Base-by-base conservation (phyloP, 2,329 filamentous ascomycete genomes). In the Davidsoniella eucalypti region DNA sequence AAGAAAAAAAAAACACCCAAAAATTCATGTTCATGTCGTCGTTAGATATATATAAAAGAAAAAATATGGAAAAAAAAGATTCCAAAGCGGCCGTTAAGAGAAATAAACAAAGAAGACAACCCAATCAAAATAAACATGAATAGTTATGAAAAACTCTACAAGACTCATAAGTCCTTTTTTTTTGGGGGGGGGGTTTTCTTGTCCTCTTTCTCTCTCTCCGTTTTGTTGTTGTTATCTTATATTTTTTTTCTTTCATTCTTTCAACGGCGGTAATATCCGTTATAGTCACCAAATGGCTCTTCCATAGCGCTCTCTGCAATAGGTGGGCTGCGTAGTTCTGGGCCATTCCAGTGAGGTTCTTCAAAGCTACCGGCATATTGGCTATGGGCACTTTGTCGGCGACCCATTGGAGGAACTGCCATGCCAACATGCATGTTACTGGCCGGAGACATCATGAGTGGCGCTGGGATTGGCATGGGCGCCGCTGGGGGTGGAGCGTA, bases 401-500 rank as follows among this genome's bases (percentile, higher is more conserved):
- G 29, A 23, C 14, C 16, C 10, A 14, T 21, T 29, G 17, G 29
- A n/a, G 18, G 33, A 29, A 29, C 33, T 2, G 23, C 23, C 10
- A 39, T 38, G 44, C 44, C 44, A 3, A 47, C 4, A 6, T 33
- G 44, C 7, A n/a, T n/a, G 8, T 47, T 33, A 10, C 29, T 14
- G 10, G 29, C 2, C 3, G 40, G 44, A 14, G 26, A 29, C 26
- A 29, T 29, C 7, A 29, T 10, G 7, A 29, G 26, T 10, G 25
- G 4, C 3, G 4, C 25, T 2, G 43, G 14, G 16, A 39, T 33
- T 9, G 49, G 49, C 50, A 52, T 52, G 2, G 50, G 50, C 5
- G 45, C 50, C 16, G 46, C 36, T 7, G 51, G 51, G 10, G 33
- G 42, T 12, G 46, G 29, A 4, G 40, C 47, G 21, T 38, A 41